Evolutionary conservation across 352 stramenopile genomes (phyloP).

Genomic region (Thalassiosira mediterranea): DNA sequence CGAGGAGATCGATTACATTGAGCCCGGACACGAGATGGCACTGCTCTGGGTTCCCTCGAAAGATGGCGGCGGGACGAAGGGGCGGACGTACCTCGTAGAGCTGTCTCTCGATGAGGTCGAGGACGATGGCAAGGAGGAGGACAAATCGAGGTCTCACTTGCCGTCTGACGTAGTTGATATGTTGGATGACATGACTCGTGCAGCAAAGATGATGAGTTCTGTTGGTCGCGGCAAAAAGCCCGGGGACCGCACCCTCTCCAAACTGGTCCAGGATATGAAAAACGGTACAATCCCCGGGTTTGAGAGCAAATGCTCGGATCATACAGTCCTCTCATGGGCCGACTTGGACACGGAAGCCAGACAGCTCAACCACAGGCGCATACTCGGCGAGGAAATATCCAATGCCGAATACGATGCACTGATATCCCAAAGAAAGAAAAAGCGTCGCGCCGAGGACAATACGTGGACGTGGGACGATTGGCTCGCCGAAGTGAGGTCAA

Average conservation of each 20-base stretch:
- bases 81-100: conserved; percentile 30
- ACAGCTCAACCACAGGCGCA: conserved; percentile 36
- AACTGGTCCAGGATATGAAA: conserved; percentile 4
- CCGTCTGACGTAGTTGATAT: conserved; percentile 14
- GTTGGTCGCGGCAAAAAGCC: neutral
- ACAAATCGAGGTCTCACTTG: conserved; percentile 9
- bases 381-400: conserved; percentile 41
- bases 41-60: conserved; percentile 26
- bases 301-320: neutral
- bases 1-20: conserved; percentile 29
- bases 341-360: conserved; percentile 43
- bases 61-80: conserved; percentile 20
- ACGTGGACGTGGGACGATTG: conserved; percentile 57
- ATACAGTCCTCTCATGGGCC: conserved; percentile 23
- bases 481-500: conserved; percentile 29
- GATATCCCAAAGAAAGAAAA: conserved; percentile 31
- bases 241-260: neutral
- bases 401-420: conserved; percentile 34
- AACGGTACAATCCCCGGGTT: neutral
- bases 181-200: conserved; percentile 6
- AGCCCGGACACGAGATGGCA: conserved; percentile 17
- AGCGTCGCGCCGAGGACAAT: conserved; percentile 31
- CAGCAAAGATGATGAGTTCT: conserved; percentile 17
- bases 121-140: no score
- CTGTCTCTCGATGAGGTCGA: conserved; percentile 16